Evolutionary conservation across 2,329 filamentous ascomycete genomes (phyloP), one percentile per base, ranked within the genome.

Genomic region (Penicillium decumbens): DNA sequence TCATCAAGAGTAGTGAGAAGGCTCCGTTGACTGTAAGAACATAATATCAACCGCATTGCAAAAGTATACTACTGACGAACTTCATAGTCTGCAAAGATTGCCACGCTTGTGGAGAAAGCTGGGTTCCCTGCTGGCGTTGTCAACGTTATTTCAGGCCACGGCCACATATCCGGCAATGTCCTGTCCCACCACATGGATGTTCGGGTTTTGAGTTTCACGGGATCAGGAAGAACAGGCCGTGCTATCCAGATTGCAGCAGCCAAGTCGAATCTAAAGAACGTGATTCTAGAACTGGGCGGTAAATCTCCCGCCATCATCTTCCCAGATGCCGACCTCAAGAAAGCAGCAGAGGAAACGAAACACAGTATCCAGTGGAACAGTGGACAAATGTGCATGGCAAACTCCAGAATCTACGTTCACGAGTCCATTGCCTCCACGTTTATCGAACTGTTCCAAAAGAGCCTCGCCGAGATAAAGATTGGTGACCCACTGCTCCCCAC

Each of bases 401-500:
- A 65, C 24, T 88, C 86, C 49, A 84, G 88, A 64, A 81, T 93
- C 68, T 92, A 89, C 73, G 88, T 93, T 43, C 88, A 93, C 69
- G 88, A 92, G 64, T 55, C 49, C 8, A 55, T 57, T 3, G 50
- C 53, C 3, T 6, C 46, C 76, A 77, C 55, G 84, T 93, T 73
- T 90, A 92, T 57, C 75, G 88, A 93, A 76, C 77, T 92, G 24
- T 56, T 51, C 28, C 27, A 49, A 10, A 45, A 49, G 35, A 32
- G 20, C 8, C 50, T 54, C 23, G 38, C 40, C 15, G 20, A 38
- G 4, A 20, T 56, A 3, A 42, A 49, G 18, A 54, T 43, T 12
- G 53, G 53, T 13, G 51, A 56, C 87, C 88, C 57, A 78, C 63
- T 56, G 12, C 29, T 51, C 3, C 69, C 80, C 59, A 79, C 85